Conservation (phyloP, 805 yeast genomes). For the Candida nanaspora region DNA sequence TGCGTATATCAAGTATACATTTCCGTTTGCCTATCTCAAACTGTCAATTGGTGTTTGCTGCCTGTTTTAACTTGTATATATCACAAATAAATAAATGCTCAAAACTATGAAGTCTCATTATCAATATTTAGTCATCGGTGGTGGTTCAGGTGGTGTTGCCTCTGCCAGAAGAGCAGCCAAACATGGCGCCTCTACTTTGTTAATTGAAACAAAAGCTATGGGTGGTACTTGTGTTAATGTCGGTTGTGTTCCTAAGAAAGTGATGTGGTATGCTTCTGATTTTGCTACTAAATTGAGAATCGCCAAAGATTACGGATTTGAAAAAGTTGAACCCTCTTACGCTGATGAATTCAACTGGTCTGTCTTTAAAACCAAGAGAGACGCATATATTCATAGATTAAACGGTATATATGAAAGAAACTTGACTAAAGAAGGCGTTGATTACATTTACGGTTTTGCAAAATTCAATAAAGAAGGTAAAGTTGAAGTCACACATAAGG, state of each 20-base stretch:
- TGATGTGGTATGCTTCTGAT: conserved; percentile 97
- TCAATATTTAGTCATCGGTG: conserved; percentile 94
- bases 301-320: conserved; percentile 79
- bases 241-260: conserved; percentile 98
- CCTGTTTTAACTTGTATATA: too few relatives aligned
- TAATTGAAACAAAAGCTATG: conserved; percentile 73
- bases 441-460: conserved; percentile 81
- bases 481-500: conserved; percentile 70
- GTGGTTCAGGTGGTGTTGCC: conserved; percentile 99
- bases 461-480: conserved; percentile 60
- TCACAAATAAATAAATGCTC: conserved; percentile 16
- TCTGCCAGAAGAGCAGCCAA: conserved; percentile 94
- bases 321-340: conserved; percentile 43
- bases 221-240: conserved; percentile 99
- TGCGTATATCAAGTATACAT: too few relatives aligned
- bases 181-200: conserved; percentile 80
- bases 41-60: too few relatives aligned
- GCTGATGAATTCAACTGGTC: conserved; percentile 75
- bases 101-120: conserved; percentile 45
- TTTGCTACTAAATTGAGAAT: conserved; percentile 68
- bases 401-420: conserved; percentile 93
- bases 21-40: too few relatives aligned
- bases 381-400: conserved; percentile 79
- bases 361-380: conserved; percentile 77
- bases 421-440: conserved; percentile 82